Percentiles rank a stretch among this genome's conserved stretches.
Conservation (phyloP, 768 basidiomycete genomes). For the Leucocoprinus leucothites region DNA sequence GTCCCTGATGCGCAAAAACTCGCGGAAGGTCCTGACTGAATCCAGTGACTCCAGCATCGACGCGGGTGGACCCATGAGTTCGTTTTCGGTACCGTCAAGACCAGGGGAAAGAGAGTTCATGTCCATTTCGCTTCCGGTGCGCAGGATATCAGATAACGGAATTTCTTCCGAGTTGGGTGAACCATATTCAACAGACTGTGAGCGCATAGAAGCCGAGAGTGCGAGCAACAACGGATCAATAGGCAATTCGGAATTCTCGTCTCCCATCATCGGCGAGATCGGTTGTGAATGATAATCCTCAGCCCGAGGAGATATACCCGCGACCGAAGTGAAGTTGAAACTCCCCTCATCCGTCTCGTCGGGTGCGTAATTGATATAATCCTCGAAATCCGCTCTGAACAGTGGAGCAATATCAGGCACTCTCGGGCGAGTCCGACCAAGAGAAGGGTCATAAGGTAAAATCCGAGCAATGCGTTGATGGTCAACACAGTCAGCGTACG, state of each 20-base stretch:
- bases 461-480: constrained; percentile 15
- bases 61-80: background rate
- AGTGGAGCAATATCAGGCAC: constrained; percentile 40
- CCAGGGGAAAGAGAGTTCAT: background rate
- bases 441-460: constrained; percentile 17
- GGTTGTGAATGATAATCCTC: background rate
- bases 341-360: constrained; percentile 5
- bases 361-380: constrained; percentile 11
- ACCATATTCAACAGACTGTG: background rate
- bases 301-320: background rate
- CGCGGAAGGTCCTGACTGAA: constrained; percentile 5
- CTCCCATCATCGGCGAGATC: background rate
- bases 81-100: background rate
- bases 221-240: constrained; percentile 10
- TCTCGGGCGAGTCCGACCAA: constrained; percentile 25
- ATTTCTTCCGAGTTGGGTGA: background rate
- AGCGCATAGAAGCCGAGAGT: constrained; percentile 6
- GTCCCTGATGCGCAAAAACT: background rate
- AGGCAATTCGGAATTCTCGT: background rate
- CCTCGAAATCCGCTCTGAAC: constrained; percentile 24
- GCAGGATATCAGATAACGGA: background rate
- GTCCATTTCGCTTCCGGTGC: background rate
- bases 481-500: constrained; percentile 33
- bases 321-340: background rate
- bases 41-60: constrained; percentile 5